phyloP scores from a whole-genome alignment of 805 yeast genomes.

The Blastobotrys peoriensis region DNA sequence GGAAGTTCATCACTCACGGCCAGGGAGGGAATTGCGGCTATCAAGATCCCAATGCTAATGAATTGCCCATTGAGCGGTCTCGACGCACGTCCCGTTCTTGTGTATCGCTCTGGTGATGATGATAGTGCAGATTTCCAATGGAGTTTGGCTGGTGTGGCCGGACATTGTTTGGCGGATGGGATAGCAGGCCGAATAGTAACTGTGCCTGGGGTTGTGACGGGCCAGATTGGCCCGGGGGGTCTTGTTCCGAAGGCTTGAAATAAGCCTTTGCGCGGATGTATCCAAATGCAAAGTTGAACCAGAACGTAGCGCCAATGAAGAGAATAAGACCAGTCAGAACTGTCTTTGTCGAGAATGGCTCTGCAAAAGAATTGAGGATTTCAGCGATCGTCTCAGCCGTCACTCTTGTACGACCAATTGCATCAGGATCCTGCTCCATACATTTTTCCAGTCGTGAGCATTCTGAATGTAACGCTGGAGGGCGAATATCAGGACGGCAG shows the following conservation, averaged over 20 bases:
- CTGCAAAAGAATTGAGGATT: slow-evolving; percentile 64
- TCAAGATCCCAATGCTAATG: too few species aligned
- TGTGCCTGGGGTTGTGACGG: background rate
- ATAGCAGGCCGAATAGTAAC: background rate
- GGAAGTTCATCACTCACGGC: too few species aligned
- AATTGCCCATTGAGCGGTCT: too few species aligned
- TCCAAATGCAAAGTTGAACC: slow-evolving; percentile 22
- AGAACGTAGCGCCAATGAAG: slow-evolving; percentile 13
- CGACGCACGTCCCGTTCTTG: too few species aligned
- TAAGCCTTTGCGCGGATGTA: slow-evolving; percentile 18
- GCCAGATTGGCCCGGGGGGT: background rate
- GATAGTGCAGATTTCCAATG: background rate
- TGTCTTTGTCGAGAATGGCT: slow-evolving; percentile 45
- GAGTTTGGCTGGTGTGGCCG: background rate
- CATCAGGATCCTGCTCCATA: slow-evolving; percentile 68
- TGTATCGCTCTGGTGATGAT: too few species aligned
- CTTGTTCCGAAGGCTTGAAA: background rate
- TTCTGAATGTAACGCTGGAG: slow-evolving; percentile 64
- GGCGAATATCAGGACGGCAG: slow-evolving; percentile 53
- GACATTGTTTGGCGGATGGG: background rate
- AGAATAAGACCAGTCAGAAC: slow-evolving; percentile 11
- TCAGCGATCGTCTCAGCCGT: slow-evolving; percentile 79
- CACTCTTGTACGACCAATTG: slow-evolving; percentile 54
- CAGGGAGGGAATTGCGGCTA: too few species aligned
- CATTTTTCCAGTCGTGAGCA: slow-evolving; percentile 75